Conservation (phyloP, 2,329 filamentous ascomycete species). For the Talaromyces pinophilus region DNA sequence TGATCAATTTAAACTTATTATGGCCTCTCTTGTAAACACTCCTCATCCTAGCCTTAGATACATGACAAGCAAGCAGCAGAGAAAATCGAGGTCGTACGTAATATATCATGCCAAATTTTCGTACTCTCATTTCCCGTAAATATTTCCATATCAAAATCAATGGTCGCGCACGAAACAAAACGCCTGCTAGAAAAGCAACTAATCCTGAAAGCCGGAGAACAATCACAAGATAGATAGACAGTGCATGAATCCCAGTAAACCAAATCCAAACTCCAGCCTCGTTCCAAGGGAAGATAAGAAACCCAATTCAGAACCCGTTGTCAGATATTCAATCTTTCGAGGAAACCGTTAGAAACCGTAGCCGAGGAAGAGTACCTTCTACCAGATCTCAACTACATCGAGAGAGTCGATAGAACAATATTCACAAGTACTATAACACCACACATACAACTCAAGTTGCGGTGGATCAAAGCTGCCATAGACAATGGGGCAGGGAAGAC, state of each 20-base stretch:
- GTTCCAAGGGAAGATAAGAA: not conserved
- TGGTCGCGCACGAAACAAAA: conserved; percentile 9
- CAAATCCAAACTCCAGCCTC: not conserved
- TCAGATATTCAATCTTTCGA: not conserved
- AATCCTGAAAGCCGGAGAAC: not conserved
- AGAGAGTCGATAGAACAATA: not conserved
- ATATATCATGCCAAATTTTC: conserved; percentile 4
- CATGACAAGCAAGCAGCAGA: conserved; percentile 13
- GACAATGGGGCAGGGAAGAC: conserved; percentile 1
- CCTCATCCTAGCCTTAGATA: conserved; percentile 15
- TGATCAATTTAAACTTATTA: not conserved
- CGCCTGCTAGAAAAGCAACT: not conserved
- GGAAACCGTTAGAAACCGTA: not conserved
- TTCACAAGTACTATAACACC: not conserved
- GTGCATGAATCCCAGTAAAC: conserved; percentile 1
- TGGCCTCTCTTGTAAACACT: not conserved
- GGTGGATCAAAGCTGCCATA: not conserved
- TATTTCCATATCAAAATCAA: conserved; percentile 7
- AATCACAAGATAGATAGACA: not conserved
- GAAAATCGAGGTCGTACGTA: conserved; percentile 9
- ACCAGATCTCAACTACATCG: not conserved
- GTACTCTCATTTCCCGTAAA: conserved; percentile 16
- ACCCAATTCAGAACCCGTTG: not conserved
- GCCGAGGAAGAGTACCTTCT: conserved; percentile 1
- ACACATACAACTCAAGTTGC: not conserved